Evolutionary conservation across 768 basidiomycete genomes (phyloP).

Genomic region (Macrolepiota dolichaula): DNA sequence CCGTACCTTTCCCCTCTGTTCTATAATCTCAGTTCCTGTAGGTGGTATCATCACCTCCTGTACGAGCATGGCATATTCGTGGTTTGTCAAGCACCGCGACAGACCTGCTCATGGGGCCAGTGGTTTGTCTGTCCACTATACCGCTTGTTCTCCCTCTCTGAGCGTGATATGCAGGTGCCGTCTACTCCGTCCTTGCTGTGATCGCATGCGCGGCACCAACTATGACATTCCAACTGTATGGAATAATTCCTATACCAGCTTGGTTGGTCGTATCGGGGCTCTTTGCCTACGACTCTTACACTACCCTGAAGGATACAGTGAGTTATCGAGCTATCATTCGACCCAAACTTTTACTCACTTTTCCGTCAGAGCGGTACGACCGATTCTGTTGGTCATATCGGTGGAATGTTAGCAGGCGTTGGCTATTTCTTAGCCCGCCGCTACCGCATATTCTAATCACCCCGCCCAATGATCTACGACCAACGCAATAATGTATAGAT

Average conservation of each 20-base stretch:
- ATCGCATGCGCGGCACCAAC: constrained; percentile 69
- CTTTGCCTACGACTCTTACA: constrained; percentile 57
- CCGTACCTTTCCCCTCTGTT: not conserved
- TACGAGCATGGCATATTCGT: constrained; percentile 47
- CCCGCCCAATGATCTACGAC: not conserved
- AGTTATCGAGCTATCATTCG: constrained; percentile 11
- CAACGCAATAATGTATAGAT: not conserved
- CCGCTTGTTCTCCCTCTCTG: constrained; percentile 1
- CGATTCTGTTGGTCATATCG: constrained; percentile 68
- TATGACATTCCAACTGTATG: constrained; percentile 67
- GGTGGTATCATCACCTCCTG: constrained; percentile 60
- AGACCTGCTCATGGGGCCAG: constrained; percentile 65
- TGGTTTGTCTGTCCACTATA: constrained; percentile 39
- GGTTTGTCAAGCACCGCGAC: constrained; percentile 30
- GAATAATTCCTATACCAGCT: constrained; percentile 75
- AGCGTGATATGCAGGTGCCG: constrained; percentile 47
- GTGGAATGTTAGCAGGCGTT: constrained; percentile 59
- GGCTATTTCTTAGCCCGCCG: constrained; percentile 47
- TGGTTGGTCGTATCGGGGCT: constrained; percentile 72
- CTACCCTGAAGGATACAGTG: constrained; percentile 37
- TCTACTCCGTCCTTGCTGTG: constrained; percentile 67
- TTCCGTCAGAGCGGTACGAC: constrained; percentile 42
- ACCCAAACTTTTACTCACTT: not conserved
- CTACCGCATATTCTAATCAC: constrained; percentile 25
- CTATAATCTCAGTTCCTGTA: constrained; percentile 22